phyloP scores from a whole-genome alignment of 495 filamentous ascomycete genomes.

The Penicillium lividum region DNA sequence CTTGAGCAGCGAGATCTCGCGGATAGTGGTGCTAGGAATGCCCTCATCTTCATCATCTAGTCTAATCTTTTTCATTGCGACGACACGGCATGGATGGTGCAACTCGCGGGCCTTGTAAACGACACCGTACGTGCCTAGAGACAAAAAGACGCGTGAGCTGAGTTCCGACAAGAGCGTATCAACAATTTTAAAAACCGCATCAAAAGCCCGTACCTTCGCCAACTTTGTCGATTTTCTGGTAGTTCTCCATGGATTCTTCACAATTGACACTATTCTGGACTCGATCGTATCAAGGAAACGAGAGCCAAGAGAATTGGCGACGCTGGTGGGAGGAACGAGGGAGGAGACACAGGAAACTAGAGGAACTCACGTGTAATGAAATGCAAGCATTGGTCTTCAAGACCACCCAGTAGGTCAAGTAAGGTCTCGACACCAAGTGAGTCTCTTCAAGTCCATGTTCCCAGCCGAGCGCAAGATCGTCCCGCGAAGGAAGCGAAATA shows the following conservation, averaged over 20 bases:
- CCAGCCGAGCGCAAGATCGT: background rate
- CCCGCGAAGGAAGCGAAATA: background rate
- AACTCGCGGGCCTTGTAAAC: constrained; percentile 92
- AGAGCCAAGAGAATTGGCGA: background rate
- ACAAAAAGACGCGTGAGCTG: constrained; percentile 18
- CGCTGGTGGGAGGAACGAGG: background rate
- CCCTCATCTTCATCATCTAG: constrained; percentile 97
- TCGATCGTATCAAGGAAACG: too few relatives aligned
- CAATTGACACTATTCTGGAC: too few relatives aligned
- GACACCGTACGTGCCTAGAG: constrained; percentile 82
- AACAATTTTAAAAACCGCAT: constrained; percentile 3
- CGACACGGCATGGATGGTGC: constrained; percentile 72
- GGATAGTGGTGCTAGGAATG: constrained; percentile 93
- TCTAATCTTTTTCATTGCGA: constrained; percentile 97
- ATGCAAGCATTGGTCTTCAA: background rate
- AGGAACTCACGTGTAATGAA: background rate
- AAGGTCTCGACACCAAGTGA: background rate
- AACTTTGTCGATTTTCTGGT: constrained; percentile 99
- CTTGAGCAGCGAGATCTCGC: constrained; percentile 93
- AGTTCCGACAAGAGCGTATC: background rate
- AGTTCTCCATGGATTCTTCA: constrained; percentile 99
- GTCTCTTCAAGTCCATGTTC: background rate
- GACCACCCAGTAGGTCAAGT: background rate
- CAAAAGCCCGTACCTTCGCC: constrained; percentile 72
- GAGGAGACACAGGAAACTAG: background rate